Evolutionary conservation across 768 basidiomycete genomes (phyloP).

Genomic region (Lactarius sp.): DNA sequence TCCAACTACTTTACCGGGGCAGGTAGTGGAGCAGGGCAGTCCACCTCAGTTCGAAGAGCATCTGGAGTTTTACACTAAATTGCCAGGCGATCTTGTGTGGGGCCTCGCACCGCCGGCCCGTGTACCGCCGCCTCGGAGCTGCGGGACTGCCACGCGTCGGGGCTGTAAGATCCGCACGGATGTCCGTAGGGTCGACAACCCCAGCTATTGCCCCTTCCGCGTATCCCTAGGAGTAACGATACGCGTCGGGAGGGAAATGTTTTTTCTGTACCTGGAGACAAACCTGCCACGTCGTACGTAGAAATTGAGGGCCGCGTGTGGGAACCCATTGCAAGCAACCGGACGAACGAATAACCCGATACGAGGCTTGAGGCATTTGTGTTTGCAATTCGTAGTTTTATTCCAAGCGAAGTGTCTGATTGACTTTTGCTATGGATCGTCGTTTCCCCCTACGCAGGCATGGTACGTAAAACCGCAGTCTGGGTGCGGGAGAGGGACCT

Average conservation of each 20-base stretch:
- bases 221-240: neutral
- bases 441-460: neutral
- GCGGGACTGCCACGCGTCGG: too few species aligned
- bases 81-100: neutral
- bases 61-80: neutral
- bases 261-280: neutral
- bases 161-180: neutral
- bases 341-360: neutral
- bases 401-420: constrained; percentile 6
- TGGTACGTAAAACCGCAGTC: neutral
- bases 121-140: neutral
- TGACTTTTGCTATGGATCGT: constrained; percentile 5
- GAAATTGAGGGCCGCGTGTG: neutral
- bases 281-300: neutral
- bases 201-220: neutral
- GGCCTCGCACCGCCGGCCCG: neutral
- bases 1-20: neutral
- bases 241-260: neutral
- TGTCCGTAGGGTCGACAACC: neutral
- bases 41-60: neutral
- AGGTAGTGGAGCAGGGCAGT: neutral
- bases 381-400: neutral
- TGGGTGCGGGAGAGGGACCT: neutral
- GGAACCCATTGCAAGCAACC: neutral
- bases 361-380: neutral